Conservation (phyloP, 306 rosid species). For the Cyclanthera cordifolia region DNA sequence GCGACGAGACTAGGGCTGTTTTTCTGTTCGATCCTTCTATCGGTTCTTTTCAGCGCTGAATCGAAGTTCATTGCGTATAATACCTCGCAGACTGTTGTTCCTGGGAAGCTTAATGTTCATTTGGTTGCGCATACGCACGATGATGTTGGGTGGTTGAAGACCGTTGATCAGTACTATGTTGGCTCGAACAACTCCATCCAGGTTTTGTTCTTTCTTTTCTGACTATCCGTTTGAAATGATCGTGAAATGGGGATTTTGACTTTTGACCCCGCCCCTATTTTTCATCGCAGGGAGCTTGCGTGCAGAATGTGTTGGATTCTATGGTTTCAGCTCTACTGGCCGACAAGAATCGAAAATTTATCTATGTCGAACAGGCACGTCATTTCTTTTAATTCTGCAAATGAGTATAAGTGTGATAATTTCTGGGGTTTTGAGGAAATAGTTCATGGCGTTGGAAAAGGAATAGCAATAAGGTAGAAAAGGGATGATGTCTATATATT, state of each 20-base stretch:
- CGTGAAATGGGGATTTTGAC: neutral
- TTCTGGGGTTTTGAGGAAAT: neutral
- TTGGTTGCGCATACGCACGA: conserved; percentile 49
- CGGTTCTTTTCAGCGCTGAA: conserved; percentile 1
- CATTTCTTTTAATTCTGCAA: conserved; percentile 1
- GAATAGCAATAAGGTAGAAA: neutral
- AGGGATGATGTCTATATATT: neutral
- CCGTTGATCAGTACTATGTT: conserved; percentile 49
- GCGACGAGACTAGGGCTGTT: neutral
- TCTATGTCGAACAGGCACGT: conserved; percentile 70
- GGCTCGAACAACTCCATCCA: conserved; percentile 51
- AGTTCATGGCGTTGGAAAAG: neutral
- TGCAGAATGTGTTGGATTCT: conserved; percentile 46
- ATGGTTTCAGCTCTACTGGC: conserved; percentile 40
- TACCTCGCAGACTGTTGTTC: conserved; percentile 27
- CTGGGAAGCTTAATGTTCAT: conserved; percentile 40
- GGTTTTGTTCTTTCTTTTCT: conserved; percentile 15
- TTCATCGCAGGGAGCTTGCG: conserved; percentile 22
- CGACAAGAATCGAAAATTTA: conserved; percentile 76
- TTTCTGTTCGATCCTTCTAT: neutral
- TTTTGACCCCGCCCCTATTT: neutral
- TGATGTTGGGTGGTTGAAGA: conserved; percentile 54
- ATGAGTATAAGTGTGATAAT: neutral
- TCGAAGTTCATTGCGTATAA: conserved; percentile 31
- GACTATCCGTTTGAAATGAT: neutral